Evolutionary conservation across 2,329 filamentous ascomycete genomes (phyloP).

Genomic region (Ustulina deusta): DNA sequence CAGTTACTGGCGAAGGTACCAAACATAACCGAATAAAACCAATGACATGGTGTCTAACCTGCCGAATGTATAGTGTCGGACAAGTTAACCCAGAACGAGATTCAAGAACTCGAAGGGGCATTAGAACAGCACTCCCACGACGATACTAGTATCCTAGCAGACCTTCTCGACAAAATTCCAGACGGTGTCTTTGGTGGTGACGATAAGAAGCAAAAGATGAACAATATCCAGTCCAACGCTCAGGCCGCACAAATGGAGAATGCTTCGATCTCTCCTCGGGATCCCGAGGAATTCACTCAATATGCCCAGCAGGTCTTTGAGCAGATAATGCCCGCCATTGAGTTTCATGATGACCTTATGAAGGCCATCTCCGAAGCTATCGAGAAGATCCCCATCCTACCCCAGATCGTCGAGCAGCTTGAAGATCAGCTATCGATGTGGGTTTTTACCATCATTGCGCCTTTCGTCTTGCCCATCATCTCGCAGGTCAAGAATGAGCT

Average conservation of each 20-base stretch:
- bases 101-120: slow-evolving; percentile 88
- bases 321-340: slow-evolving; percentile 88
- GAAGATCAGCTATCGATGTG: slow-evolving; percentile 90
- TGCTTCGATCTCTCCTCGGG: slow-evolving; percentile 77
- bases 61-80: slow-evolving; percentile 72
- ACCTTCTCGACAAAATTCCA: slow-evolving; percentile 85
- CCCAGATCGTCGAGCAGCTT: slow-evolving; percentile 85
- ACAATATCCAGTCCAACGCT: slow-evolving; percentile 83
- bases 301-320: slow-evolving; percentile 79
- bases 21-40: not conserved
- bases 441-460: slow-evolving; percentile 91
- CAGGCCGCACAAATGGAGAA: slow-evolving; percentile 80
- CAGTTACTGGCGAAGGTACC: slow-evolving; percentile 75
- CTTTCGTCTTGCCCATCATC: slow-evolving; percentile 87
- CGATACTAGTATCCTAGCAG: slow-evolving; percentile 80
- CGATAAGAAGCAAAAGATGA: slow-evolving; percentile 79
- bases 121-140: slow-evolving; percentile 73
- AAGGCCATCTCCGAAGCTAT: slow-evolving; percentile 81
- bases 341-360: slow-evolving; percentile 92
- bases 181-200: slow-evolving; percentile 81
- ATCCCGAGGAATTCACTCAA: slow-evolving; percentile 86
- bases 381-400: slow-evolving; percentile 86
- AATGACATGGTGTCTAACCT: slow-evolving; percentile 8
- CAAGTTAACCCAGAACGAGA: slow-evolving; percentile 90
- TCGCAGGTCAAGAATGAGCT: slow-evolving; percentile 88